Conservation (phyloP, 2,329 filamentous ascomycete genomes). For the Pezicula neosporulosa region DNA sequence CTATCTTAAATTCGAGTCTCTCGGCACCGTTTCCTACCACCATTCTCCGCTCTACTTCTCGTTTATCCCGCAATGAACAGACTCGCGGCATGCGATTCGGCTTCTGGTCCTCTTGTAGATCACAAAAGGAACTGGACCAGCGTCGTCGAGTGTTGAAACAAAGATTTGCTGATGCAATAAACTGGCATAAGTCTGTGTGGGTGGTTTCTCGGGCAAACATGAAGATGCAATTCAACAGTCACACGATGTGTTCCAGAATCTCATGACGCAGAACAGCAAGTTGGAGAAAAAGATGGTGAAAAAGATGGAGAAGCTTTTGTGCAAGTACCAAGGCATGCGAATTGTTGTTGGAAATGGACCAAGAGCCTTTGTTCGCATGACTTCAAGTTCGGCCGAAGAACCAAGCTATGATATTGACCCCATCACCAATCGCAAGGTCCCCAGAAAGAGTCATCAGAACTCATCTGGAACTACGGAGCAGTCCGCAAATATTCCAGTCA, state of each 20-base stretch:
- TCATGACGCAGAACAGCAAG: neutral
- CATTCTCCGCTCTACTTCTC: slow-evolving; percentile 8
- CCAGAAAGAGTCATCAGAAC: slow-evolving; percentile 7
- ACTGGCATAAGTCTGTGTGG: slow-evolving; percentile 42
- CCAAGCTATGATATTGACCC: slow-evolving; percentile 50
- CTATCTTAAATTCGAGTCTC: slow-evolving; percentile 4
- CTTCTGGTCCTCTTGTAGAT: slow-evolving; percentile 41
- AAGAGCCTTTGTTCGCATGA: slow-evolving; percentile 20
- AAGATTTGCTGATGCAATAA: slow-evolving; percentile 42
- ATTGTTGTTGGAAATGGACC: neutral
- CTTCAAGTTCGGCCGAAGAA: slow-evolving; percentile 8
- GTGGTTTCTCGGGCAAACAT: slow-evolving; percentile 9
- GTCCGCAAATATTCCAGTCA: slow-evolving; percentile 21
- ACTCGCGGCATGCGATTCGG: slow-evolving; percentile 46
- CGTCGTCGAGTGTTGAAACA: slow-evolving; percentile 40
- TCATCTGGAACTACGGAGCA: neutral
- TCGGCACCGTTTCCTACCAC: slow-evolving; percentile 7
- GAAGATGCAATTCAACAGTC: neutral
- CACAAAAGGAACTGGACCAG: slow-evolving; percentile 39
- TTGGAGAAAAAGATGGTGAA: too few relatives aligned
- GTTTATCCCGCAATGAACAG: slow-evolving; percentile 30
- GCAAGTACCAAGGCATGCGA: neutral
- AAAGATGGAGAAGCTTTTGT: too few relatives aligned
- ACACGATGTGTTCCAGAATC: neutral
- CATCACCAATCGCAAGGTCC: slow-evolving; percentile 53